phyloP scores from a whole-genome alignment of 2,329 filamentous ascomycete species.

The Ilyonectria destructans region DNA sequence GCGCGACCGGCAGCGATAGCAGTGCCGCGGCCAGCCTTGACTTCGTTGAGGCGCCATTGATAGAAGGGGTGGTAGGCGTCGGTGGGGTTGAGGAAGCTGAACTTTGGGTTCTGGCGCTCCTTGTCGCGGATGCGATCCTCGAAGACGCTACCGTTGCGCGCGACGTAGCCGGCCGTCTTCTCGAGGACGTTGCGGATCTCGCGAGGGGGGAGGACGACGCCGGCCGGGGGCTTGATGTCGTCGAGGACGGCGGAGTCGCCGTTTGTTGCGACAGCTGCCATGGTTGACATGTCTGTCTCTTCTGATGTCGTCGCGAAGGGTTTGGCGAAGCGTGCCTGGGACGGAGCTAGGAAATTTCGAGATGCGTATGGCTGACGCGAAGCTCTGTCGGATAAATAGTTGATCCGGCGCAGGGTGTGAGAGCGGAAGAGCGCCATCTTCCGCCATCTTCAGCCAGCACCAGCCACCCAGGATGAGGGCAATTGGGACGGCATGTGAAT shows the following conservation, averaged over 20 bases:
- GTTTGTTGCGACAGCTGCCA: conserved; percentile 62
- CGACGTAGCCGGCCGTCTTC: conserved; percentile 95
- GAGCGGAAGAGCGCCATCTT: not conserved
- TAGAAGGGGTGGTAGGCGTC: conserved; percentile 94
- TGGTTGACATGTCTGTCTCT: conserved; percentile 34
- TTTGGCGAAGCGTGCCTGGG: not conserved
- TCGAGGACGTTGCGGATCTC: conserved; percentile 90
- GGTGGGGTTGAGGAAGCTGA: conserved; percentile 85
- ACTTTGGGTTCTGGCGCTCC: conserved; percentile 88
- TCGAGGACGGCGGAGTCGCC: conserved; percentile 73
- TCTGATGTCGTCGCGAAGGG: conserved; percentile 21
- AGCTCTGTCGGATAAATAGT: conserved; percentile 20
- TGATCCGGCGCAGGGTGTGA: not conserved
- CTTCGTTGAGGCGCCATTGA: conserved; percentile 89
- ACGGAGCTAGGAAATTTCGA: conserved; percentile 47
- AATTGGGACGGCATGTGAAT: not conserved
- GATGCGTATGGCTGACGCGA: conserved; percentile 20
- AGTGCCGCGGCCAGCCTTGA: conserved; percentile 87
- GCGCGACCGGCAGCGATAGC: conserved; percentile 82
- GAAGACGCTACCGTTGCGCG: conserved; percentile 77
- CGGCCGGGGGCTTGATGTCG: conserved; percentile 83
- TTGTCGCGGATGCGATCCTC: conserved; percentile 91
- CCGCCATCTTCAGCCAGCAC: not conserved
- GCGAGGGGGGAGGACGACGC: conserved; percentile 90
- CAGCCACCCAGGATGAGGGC: not conserved